phyloP scores from a whole-genome alignment of 2,329 filamentous ascomycete genomes.

The Bertia moriformis region DNA sequence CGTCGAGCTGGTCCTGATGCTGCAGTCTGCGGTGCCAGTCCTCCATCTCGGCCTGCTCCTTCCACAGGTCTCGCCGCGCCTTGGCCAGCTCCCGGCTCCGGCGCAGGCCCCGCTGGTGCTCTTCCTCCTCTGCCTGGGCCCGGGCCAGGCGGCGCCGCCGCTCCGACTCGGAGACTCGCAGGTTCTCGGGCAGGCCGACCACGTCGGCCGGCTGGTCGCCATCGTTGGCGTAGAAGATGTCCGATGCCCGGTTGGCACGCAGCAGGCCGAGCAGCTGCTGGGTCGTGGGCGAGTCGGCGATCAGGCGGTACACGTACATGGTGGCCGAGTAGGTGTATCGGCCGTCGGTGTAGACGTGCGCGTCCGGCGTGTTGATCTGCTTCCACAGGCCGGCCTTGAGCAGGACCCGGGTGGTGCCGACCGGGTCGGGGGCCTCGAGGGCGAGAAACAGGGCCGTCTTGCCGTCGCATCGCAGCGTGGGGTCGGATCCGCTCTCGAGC shows the following conservation, averaged over 20 bases:
- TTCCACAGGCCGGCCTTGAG: constrained; percentile 53
- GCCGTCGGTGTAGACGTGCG: constrained; percentile 34
- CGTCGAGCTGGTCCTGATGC: constrained; percentile 27
- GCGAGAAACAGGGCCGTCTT: constrained; percentile 46
- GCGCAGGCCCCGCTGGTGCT: constrained; percentile 29
- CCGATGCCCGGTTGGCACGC: constrained; percentile 32
- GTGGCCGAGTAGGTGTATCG: constrained; percentile 47
- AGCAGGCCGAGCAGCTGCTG: constrained; percentile 30
- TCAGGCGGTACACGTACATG: constrained; percentile 39
- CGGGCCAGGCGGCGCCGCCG: constrained; percentile 30
- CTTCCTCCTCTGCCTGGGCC: constrained; percentile 28
- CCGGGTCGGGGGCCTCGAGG: constrained; percentile 37
- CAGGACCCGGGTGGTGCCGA: constrained; percentile 39
- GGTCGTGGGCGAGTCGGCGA: constrained; percentile 21
- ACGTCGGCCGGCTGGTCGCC: constrained; percentile 38
- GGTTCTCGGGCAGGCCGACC: constrained; percentile 32
- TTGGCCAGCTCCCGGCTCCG: constrained; percentile 34
- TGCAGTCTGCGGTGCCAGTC: constrained; percentile 30
- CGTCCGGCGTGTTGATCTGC: constrained; percentile 43
- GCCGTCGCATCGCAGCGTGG: constrained; percentile 35
- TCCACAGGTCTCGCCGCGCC: constrained; percentile 33
- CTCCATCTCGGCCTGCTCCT: constrained; percentile 32
- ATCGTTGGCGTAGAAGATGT: constrained; percentile 37
- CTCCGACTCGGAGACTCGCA: constrained; percentile 32
- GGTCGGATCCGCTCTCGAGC: constrained; percentile 38